Percentiles rank a stretch among this genome's conserved stretches.
Evolutionary conservation across 495 filamentous ascomycete species (phyloP).

Genomic region (Podospora comata): DNA sequence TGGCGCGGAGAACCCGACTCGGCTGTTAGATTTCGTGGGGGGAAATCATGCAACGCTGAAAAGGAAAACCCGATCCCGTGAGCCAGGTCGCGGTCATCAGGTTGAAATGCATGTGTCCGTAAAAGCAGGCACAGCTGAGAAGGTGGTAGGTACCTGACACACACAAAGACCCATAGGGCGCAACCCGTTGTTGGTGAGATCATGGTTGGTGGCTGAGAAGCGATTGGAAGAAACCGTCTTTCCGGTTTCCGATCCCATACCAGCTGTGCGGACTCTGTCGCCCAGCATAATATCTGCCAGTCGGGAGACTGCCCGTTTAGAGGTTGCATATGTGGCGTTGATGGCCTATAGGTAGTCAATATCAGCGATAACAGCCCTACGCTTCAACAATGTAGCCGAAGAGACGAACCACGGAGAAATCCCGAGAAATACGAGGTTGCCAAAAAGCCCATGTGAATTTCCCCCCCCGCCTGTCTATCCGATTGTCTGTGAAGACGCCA

Average conservation of each 20-base stretch:
- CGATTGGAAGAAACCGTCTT: neutral
- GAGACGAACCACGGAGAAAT: neutral
- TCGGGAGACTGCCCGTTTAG: neutral
- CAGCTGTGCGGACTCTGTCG: neutral
- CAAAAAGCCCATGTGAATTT: neutral
- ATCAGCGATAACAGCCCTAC: neutral
- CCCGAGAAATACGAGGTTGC: neutral
- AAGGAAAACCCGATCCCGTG: neutral
- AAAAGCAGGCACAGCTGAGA: neutral
- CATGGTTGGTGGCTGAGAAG: neutral
- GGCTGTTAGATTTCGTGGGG: neutral
- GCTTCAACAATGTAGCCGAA: neutral
- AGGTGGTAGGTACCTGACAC: neutral
- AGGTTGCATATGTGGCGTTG: conserved; percentile 5
- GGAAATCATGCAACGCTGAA: neutral
- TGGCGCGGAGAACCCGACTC: neutral
- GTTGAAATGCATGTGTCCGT: neutral
- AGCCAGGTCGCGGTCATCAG: neutral
- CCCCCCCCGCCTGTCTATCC: neutral
- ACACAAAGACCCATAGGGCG: neutral
- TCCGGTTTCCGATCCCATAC: neutral
- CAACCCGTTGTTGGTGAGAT: neutral
- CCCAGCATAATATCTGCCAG: neutral
- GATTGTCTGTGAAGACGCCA: neutral
- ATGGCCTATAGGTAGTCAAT: neutral